Base-by-base conservation (phyloP, 176 grass and related monocot species). In the Metroxylon sagu region DNA sequence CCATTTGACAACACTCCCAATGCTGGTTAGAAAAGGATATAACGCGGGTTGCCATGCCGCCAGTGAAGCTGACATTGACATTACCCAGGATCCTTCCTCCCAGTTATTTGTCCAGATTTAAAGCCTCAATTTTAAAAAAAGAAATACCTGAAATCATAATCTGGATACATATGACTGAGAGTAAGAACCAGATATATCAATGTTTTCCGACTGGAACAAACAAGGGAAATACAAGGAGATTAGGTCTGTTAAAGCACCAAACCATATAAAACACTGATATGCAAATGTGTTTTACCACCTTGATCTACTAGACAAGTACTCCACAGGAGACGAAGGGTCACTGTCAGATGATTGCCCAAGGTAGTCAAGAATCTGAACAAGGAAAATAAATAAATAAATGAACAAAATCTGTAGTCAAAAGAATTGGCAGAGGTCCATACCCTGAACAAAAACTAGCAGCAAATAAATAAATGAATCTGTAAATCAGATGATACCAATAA, bases 1-100 rank as follows among this genome's bases (percentile, higher is more conserved):
- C 92, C 92, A 92, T 74, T 80, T 98, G 87, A 98, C 93, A 98
- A 88, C 93, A 98, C 81, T 86, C 87, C 87, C 93, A 79, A 85
- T 30, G 60, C 59, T 82, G 81, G 76, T 74, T 25, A 74, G 82
- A 82, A 81, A 81, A 89, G 81, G 84, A 85, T 14, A 84, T 68
- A 65, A 70, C 8, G 35, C 35, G 2, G 35, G 35, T 43, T 43
- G 35, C 25, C 83, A 82, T 62, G 80, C 82, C 84, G 85, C 89
- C 70, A 51, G 76, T 73, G 66, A 98, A 83, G 84, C 93, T 92
- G 87, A 92, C 60, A 84, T 74, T 89, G 81, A 64, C 84, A 92
- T 92, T 98, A 98, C 93, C 93, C 93, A 92, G 68, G 65, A 89
- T 88, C 87, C 87, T 98, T 88, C 88, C 72, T 80, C 63, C 81